Evolutionary conservation across 371 early-diverging fungal genomes (phyloP).

Genomic region (Nematocida ironsii): DNA sequence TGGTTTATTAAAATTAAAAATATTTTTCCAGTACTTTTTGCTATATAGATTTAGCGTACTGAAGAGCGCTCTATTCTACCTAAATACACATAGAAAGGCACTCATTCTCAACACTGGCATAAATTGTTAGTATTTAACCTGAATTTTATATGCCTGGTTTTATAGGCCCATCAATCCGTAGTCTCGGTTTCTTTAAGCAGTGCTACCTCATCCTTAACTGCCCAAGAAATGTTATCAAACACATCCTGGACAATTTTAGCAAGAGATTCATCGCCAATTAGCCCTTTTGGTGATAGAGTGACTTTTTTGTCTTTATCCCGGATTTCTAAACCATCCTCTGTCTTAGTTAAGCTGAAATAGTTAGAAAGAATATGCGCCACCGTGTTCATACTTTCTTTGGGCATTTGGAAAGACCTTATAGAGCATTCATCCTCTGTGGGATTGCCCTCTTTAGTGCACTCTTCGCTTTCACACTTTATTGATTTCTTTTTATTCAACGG

Average conservation of each 20-base stretch:
- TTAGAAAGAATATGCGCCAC: constrained; percentile 38
- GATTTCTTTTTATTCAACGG: constrained; percentile 6
- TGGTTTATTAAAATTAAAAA: too few species aligned
- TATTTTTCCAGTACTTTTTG: too few species aligned
- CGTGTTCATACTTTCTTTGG: constrained; percentile 35
- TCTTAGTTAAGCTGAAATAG: constrained; percentile 6
- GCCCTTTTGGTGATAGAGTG: background rate
- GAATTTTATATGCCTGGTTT: too few species aligned
- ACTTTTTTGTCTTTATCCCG: constrained; percentile 4
- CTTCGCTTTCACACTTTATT: background rate
- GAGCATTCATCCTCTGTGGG: background rate
- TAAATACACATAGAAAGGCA: too few species aligned
- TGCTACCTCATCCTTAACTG: constrained; percentile 1
- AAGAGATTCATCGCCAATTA: constrained; percentile 31
- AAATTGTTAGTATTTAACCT: too few species aligned
- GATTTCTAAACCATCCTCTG: constrained; percentile 13
- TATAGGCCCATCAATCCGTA: too few species aligned
- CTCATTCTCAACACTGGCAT: too few species aligned
- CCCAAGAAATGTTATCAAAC: constrained; percentile 41
- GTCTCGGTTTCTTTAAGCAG: too few species aligned
- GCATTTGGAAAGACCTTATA: background rate
- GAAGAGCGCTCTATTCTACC: too few species aligned
- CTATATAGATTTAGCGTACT: too few species aligned
- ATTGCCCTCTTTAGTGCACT: background rate
- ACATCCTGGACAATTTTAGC: constrained; percentile 50